Conservation (phyloP, 1,284 basidiomycete genomes). For the Somion occarium region DNA sequence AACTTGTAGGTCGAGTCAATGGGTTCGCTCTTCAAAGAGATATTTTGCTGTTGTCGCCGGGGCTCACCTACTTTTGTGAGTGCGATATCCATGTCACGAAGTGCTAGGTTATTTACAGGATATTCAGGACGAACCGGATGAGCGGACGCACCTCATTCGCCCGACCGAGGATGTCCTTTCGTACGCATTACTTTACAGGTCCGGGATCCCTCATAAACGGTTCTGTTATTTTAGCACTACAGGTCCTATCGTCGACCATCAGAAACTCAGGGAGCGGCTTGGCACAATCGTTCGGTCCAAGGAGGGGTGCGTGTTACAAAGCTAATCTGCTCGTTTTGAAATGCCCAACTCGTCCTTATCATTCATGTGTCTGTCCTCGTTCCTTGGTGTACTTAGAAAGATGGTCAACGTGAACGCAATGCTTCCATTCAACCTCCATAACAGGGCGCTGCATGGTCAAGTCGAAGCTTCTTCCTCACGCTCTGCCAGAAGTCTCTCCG, state of each 20-base stretch:
- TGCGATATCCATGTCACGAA: no score
- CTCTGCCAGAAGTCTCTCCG: slow-evolving; percentile 22
- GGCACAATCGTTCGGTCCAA: slow-evolving; percentile 56
- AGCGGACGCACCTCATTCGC: slow-evolving; percentile 11
- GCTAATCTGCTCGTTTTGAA: slow-evolving; percentile 7
- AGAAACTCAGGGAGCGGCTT: slow-evolving; percentile 49
- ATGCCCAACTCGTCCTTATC: slow-evolving; percentile 5
- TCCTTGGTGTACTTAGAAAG: slow-evolving; percentile 38
- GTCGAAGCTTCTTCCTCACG: slow-evolving; percentile 29
- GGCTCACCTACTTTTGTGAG: slow-evolving; percentile 2
- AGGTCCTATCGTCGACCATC: slow-evolving; percentile 40
- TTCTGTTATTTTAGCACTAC: slow-evolving; percentile 9
- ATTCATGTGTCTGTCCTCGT: slow-evolving; percentile 5
- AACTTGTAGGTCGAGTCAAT: background rate
- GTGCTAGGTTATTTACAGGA: background rate
- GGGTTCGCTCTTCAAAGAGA: slow-evolving; percentile 2
- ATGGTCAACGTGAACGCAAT: slow-evolving; percentile 67
- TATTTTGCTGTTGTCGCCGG: slow-evolving; percentile 5
- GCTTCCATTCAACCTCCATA: slow-evolving; percentile 63
- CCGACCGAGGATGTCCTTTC: slow-evolving; percentile 8
- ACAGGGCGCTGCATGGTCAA: slow-evolving; percentile 33
- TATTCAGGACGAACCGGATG: slow-evolving; percentile 10
- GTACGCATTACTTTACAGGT: slow-evolving; percentile 6
- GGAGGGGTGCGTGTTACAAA: slow-evolving; percentile 44
- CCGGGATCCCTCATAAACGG: background rate